Base-by-base conservation (phyloP, 2,329 filamentous ascomycete genomes). In the Aspergillus sp. region DNA sequence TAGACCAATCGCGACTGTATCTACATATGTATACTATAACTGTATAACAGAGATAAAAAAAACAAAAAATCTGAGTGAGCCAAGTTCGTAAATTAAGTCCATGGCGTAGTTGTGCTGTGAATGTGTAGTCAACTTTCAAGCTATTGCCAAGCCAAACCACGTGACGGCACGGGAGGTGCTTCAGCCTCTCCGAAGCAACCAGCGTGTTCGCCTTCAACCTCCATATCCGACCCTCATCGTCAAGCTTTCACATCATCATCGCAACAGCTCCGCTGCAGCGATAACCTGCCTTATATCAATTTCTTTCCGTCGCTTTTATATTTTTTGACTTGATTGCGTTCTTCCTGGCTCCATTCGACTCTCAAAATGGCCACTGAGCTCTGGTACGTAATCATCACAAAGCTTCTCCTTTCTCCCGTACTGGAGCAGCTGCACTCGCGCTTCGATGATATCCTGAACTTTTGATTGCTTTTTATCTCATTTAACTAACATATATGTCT, bases 361-460 rank as follows among this genome's bases (percentile, higher is more conserved):
- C 55, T 64, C 82, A 88, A 80, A 73, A 93, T 95, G 90, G 79
- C 86, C 76, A 82, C 88, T 72, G 90, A 93, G 82, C 84, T 89
- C 77, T 95, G 90, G 90, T 95, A 84, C 81, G 89, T 86, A 74
- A 74, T 74, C 74, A 68, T 68, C 59, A 68, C 59, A 59, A 64
- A 59, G 56, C 66, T 58, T 58, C 67, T 69, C 69, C 69, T 68
- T 67, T 70, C 66, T 62, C 60, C 60, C 61, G 47, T 61, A 57
- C 57, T 71, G 71, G 66, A 68, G 71, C 72, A 62, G 66, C 72
- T 69, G 68, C 69, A 44, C 49, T 55, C 52, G 50, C 52, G 55
- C 27, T 41, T 17, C 45, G 23, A 14, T 49, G 15, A 31, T 46
- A 45, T 12, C 33, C 43, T 12, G 11, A 9, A n/a, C 24, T 37